A percentile compares a stretch with the other conserved stretches of the same genome.
Conservation (phyloP, 768 basidiomycete species). For the Auricularia sp. region DNA sequence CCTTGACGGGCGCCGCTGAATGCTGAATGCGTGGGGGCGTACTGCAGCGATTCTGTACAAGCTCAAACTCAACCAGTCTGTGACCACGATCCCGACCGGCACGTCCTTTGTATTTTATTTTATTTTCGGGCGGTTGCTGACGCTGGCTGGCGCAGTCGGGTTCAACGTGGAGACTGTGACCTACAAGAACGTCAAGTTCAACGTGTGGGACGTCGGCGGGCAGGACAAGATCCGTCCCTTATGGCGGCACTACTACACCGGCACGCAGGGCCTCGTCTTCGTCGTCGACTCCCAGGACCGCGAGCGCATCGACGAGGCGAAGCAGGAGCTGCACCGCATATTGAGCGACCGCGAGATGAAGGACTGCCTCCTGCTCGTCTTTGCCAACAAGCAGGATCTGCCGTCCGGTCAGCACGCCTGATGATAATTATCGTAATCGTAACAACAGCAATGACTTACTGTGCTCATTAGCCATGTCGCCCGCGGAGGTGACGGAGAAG, state of each 20-base stretch:
- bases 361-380: conserved; percentile 93
- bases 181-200: conserved; percentile 96
- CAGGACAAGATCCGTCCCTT: conserved; percentile 98
- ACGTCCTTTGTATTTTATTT: conserved; percentile 12
- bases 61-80: conserved; percentile 96
- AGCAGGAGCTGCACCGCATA: conserved; percentile 91
- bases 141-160: conserved; percentile 47
- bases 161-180: conserved; percentile 99
- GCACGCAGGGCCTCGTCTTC: conserved; percentile 96
- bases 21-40: neutral
- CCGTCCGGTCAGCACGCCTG: conserved; percentile 64
- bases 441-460: neutral
- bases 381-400: conserved; percentile 98
- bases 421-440: neutral
- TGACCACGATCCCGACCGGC: conserved; percentile 97
- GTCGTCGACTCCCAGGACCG: conserved; percentile 96
- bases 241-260: conserved; percentile 99
- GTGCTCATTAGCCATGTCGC: conserved; percentile 76
- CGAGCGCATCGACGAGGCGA: conserved; percentile 92
- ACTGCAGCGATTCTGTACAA: conserved; percentile 90
- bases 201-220: conserved; percentile 96
- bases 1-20: neutral
- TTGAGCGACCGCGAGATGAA: conserved; percentile 97
- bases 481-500: conserved; percentile 96
- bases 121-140: neutral